Evolutionary conservation across 805 yeast genomes (phyloP), one percentile per base, ranked within the genome.

Genomic region (Cyberlindnera galapagoensis): DNA sequence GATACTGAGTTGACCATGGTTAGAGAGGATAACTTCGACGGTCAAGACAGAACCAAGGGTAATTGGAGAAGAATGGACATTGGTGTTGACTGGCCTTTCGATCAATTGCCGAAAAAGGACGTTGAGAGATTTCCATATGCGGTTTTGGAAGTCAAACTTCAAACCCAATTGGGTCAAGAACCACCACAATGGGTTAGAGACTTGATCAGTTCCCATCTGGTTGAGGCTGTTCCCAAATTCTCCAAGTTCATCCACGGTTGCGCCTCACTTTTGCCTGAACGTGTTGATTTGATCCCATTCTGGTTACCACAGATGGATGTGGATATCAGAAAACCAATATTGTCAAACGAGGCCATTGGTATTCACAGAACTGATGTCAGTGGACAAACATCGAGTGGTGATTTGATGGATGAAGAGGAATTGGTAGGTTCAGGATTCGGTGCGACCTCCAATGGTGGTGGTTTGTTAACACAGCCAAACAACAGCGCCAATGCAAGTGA

Each of bases 1-100:
- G 99, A 92, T 56, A 90, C 98, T 0, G 97, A 92, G 62, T 72
- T 92, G 45, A 69, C 94, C n/a, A 85, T 92, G 95, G 87, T 90
- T 25, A 79, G 98, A 57, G 99, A 92, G 60, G 99, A 92, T 57
- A 79, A 90, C 56, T 92, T 92, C 53, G 98, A 92, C 59, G 96
- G 96, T 16, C 58, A 67, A 37, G 90, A 87, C 54, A 76, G 98
- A 59, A 85, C 97, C 3, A 69, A 84, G 45, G 80, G 80, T 24
- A 92, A 92, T 61, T 92, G 99, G 99, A 80, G 98, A 64, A 77
- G 99, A 62, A 87, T 80, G 80, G 98, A 92, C 59, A 92, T 92
- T 54, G 99, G 98, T 29, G 92, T 92, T 21, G 95, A 92, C 60
- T 92, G 76, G 75, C 99, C 99, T 26, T 92, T 92, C 59, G 60